Percentiles rank a stretch among this genome's conserved stretches.
Evolutionary conservation across 345 rosid genomes (phyloP).

Genomic region (Eucalyptus brandiana): DNA sequence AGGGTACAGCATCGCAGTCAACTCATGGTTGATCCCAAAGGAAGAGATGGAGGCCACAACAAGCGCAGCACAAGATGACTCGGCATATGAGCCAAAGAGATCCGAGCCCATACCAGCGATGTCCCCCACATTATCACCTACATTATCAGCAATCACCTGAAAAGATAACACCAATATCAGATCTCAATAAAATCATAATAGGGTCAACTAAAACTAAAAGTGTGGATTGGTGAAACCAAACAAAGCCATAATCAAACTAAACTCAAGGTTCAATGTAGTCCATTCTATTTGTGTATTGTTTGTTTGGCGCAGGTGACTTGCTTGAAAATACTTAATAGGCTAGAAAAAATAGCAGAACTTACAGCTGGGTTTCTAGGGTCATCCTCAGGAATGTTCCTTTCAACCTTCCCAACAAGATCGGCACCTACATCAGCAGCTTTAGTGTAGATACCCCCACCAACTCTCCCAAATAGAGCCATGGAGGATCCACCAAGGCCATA

Average conservation of each 20-base stretch:
- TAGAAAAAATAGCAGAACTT: constrained; percentile 3
- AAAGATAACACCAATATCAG: neutral
- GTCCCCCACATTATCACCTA: constrained; percentile 81
- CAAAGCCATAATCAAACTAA: neutral
- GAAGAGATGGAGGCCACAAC: constrained; percentile 77
- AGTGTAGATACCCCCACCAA: constrained; percentile 79
- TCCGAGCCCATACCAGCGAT: constrained; percentile 87
- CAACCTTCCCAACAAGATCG: constrained; percentile 82
- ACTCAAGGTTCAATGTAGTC: neutral
- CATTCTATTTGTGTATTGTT: neutral
- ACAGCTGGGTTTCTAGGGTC: constrained; percentile 88
- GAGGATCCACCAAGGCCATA: constrained; percentile 90
- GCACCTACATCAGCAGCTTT: constrained; percentile 93
- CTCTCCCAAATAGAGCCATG: constrained; percentile 83
- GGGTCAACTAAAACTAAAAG: neutral
- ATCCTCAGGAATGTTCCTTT: constrained; percentile 75
- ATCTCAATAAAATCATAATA: neutral
- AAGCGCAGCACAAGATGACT: constrained; percentile 72
- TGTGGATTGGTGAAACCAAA: neutral
- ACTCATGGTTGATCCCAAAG: constrained; percentile 57
- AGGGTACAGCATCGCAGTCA: constrained; percentile 69
- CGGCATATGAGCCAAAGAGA: constrained; percentile 70
- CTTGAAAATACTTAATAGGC: neutral
- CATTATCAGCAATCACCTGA: constrained; percentile 86
- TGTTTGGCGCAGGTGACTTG: neutral